Conservation (phyloP, 176 grass and related monocot genomes). For the Bothriochloa decipiens region DNA sequence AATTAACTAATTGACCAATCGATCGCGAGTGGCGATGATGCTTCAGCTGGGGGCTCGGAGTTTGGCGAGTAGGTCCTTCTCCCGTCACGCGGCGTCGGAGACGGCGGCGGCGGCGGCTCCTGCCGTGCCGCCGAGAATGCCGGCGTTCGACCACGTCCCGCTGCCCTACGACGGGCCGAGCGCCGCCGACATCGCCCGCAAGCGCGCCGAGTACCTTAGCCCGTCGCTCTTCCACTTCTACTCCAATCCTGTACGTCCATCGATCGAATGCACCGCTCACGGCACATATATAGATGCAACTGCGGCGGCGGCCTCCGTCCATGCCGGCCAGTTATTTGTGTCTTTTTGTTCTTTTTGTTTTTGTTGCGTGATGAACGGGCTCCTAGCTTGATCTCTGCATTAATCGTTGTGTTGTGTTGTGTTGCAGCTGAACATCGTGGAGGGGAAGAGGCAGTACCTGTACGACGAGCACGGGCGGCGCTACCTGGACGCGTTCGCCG, state of each 20-base stretch:
- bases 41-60: constrained; percentile 47
- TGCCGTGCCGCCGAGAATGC: constrained; percentile 61
- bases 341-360: neutral
- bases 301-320: neutral
- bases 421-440: constrained; percentile 86
- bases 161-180: constrained; percentile 72
- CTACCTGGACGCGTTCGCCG: constrained; percentile 88
- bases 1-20: neutral
- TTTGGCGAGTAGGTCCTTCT: constrained; percentile 38
- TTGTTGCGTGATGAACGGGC: neutral
- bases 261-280: neutral
- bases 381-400: neutral
- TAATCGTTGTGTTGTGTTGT: neutral
- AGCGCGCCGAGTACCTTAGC: constrained; percentile 90
- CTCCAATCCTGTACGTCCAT: constrained; percentile 65
- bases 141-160: constrained; percentile 73
- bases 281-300: neutral
- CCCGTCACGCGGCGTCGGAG: constrained; percentile 30
- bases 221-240: constrained; percentile 90
- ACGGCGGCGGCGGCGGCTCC: neutral
- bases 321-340: neutral
- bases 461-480: constrained; percentile 86
- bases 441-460: constrained; percentile 94
- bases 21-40: constrained; percentile 26
- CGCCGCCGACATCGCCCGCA: constrained; percentile 72